Evolutionary conservation across 768 basidiomycete species (phyloP).

Genomic region (Pleurotus giganteus): DNA sequence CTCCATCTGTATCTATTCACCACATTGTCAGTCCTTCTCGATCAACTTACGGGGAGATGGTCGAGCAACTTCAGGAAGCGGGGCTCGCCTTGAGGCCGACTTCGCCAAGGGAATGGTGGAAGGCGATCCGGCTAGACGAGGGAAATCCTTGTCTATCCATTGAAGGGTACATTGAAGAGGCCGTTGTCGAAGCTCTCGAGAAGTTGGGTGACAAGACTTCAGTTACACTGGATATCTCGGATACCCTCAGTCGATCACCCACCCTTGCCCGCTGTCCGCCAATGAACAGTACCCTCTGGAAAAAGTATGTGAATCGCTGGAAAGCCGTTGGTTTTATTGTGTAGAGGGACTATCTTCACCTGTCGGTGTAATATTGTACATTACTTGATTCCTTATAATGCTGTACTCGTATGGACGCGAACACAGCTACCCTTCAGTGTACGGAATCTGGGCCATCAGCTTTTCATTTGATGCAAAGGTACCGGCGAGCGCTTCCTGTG

Average conservation of each 20-base stretch:
- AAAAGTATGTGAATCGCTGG: conserved; percentile 10
- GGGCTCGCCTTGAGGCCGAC: neutral
- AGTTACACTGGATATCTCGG: conserved; percentile 10
- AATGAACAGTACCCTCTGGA: conserved; percentile 9
- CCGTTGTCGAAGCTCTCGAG: conserved; percentile 5
- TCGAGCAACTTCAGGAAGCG: neutral
- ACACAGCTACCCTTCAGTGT: too few species aligned
- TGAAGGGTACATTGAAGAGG: conserved; percentile 13
- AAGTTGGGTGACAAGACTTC: neutral
- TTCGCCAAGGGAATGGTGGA: conserved; percentile 12
- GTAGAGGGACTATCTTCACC: too few species aligned
- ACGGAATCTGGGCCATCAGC: too few species aligned
- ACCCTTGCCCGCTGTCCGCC: conserved; percentile 9
- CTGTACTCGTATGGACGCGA: too few species aligned
- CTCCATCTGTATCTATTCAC: neutral
- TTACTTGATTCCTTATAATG: too few species aligned
- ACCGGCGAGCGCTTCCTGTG: too few species aligned
- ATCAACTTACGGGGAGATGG: neutral
- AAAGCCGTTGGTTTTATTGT: conserved; percentile 2
- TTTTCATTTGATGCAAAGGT: too few species aligned
- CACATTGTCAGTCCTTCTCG: conserved; percentile 5
- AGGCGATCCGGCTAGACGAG: conserved; percentile 9
- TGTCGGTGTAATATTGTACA: too few species aligned
- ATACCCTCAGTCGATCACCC: conserved; percentile 2
- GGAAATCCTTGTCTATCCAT: conserved; percentile 12